Conservation (phyloP, 2,329 filamentous ascomycete genomes). For the Epichloe uncinata region DNA sequence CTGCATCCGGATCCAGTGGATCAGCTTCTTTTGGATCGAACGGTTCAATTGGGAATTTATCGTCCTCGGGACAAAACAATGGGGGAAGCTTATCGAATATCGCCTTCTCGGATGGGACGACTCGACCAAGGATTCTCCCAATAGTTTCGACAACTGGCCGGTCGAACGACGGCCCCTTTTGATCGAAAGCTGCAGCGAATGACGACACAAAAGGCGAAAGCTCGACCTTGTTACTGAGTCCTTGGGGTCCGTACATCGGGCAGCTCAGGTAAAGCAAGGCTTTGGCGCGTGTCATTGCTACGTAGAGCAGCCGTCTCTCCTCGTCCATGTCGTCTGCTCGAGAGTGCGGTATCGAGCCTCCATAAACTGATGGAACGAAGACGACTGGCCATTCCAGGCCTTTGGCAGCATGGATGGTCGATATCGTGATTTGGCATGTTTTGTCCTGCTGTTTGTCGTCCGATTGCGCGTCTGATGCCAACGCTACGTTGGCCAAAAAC, state of each 20-base stretch:
- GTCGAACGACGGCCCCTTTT: conserved; percentile 57
- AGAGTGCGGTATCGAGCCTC: conserved; percentile 81
- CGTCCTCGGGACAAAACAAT: conserved; percentile 50
- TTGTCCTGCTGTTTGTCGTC: conserved; percentile 43
- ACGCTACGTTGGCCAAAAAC: conserved; percentile 79
- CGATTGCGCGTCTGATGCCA: conserved; percentile 68
- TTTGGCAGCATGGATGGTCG: conserved; percentile 92
- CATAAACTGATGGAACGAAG: conserved; percentile 81
- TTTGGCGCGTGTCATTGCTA: conserved; percentile 92
- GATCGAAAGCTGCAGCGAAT: conserved; percentile 29
- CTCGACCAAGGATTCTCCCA: conserved; percentile 55
- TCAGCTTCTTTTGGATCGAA: conserved; percentile 23
- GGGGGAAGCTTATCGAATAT: conserved; percentile 41
- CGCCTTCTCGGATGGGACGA: conserved; percentile 40
- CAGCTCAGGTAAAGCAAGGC: conserved; percentile 75
- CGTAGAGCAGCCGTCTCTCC: conserved; percentile 79
- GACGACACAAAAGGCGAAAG: conserved; percentile 61
- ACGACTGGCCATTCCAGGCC: conserved; percentile 94
- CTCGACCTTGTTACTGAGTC: conserved; percentile 42
- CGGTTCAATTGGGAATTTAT: conserved; percentile 54
- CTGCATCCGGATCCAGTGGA: conserved; percentile 9
- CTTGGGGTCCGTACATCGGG: conserved; percentile 52
- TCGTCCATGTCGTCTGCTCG: conserved; percentile 77
- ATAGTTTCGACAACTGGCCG: conserved; percentile 49
- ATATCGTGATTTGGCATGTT: conserved; percentile 66